Base-by-base conservation (phyloP, 306 rosid species). In the Dalbergia cochinchinensis region DNA sequence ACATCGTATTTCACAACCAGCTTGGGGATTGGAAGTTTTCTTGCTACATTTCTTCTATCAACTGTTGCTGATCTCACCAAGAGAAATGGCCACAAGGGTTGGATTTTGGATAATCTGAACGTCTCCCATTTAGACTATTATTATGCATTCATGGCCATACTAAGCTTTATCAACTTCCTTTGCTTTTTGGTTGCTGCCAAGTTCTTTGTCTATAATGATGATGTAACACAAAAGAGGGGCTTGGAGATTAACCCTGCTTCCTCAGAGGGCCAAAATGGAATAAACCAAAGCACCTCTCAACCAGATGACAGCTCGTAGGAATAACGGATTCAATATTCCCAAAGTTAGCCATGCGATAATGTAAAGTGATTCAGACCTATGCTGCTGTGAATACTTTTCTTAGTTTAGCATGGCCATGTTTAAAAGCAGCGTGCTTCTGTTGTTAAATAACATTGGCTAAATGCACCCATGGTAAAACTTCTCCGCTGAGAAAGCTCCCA, bases 81-180 rank as follows among this genome's bases (percentile, higher is more conserved):
- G 78, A 82, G 87, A 74, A 10, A 86, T 33, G 90, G 87, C 15
- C 84, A 79, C 57, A 20, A 35, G 47, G 93, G 97, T 78, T 94
- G 98, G 97, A 33, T 94, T 85, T 76, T 88, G 92, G 84, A 90
- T 63, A 92, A 94, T 78, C 69, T 92, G 4, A 94, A 94, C 19
- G 68, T 77, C 19, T 92, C 96, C 8, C 97, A 41, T 83, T 74
- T 92, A 37, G 94, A 90, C 68, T 80, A 92, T 54, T 89, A 85
- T 62, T 92, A 94, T 57, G 92, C 91, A 60, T 78, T 94, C 74
- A 58, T 90, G 85, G 92, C 96, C 22, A 37, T 58, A 18, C 42
- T 92, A 18, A 85, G 92, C 86, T 61, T 82, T 44, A 34, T 89
- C 64, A 94, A 94, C 89, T 86, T 86, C 41, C 53, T 94, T 72